Evolutionary conservation across 2,329 filamentous ascomycete genomes (phyloP).

Genomic region (Emmonsiellopsis sp.): DNA sequence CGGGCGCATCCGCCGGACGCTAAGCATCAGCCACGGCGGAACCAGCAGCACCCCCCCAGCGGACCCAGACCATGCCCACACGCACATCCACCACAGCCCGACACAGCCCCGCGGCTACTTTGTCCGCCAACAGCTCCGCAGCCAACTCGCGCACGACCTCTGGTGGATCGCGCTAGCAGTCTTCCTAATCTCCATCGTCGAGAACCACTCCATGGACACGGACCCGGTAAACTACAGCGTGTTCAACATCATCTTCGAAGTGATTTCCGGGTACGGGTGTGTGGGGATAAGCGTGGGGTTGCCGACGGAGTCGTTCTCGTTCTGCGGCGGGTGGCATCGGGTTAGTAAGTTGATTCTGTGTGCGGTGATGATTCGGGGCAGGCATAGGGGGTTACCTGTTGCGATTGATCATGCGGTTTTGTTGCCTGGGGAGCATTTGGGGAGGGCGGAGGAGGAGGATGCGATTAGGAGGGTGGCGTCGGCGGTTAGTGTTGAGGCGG

Average conservation of each 20-base stretch:
- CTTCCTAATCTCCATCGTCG: constrained; percentile 52
- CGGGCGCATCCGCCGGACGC: constrained; percentile 36
- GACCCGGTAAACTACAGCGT: constrained; percentile 38
- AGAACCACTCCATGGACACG: constrained; percentile 45
- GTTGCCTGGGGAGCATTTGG: constrained; percentile 31
- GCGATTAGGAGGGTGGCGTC: constrained; percentile 11
- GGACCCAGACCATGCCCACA: not conserved
- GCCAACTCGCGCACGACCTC: constrained; percentile 57
- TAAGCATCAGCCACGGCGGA: constrained; percentile 50
- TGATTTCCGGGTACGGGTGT: constrained; percentile 19
- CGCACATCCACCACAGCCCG: too few species aligned
- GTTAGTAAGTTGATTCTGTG: constrained; percentile 47
- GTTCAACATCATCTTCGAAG: constrained; percentile 49
- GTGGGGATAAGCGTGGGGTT: constrained; percentile 24
- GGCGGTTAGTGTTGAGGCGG: not conserved
- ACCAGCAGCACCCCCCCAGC: constrained; percentile 45
- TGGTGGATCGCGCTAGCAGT: constrained; percentile 57
- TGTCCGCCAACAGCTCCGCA: constrained; percentile 50
- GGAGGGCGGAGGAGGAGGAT: constrained; percentile 36
- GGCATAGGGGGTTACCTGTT: constrained; percentile 47
- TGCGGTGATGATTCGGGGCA: constrained; percentile 46
- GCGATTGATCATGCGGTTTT: constrained; percentile 41
- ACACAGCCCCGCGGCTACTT: constrained; percentile 38
- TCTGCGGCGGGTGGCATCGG: constrained; percentile 37
- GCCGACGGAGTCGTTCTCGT: constrained; percentile 18